Percentiles rank a stretch among this genome's conserved stretches.
Conservation (phyloP, 164 flowering plant species). For the Umbilicus rupestris region DNA sequence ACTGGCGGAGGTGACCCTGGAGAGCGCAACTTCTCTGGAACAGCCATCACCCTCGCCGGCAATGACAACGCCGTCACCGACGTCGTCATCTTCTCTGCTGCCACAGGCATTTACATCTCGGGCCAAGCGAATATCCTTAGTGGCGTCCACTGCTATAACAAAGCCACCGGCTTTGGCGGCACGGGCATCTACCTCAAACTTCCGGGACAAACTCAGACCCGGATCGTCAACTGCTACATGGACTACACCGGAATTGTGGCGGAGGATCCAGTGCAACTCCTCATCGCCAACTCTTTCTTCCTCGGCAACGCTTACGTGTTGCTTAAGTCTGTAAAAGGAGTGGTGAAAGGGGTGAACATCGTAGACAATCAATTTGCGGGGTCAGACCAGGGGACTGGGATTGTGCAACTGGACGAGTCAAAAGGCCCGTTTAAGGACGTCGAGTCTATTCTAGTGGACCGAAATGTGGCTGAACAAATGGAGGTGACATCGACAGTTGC, state of each 20-base stretch:
- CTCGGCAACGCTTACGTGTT: slow-evolving; percentile 64
- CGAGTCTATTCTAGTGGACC: slow-evolving; percentile 66
- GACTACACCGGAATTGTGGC: slow-evolving; percentile 87
- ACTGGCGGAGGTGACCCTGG: slow-evolving; percentile 64
- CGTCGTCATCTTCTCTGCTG: slow-evolving; percentile 71
- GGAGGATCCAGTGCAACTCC: slow-evolving; percentile 86
- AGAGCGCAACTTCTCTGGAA: slow-evolving; percentile 62
- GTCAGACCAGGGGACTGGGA: slow-evolving; percentile 32
- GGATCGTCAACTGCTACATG: slow-evolving; percentile 68
- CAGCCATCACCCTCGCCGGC: slow-evolving; percentile 47
- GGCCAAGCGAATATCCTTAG: slow-evolving; percentile 72
- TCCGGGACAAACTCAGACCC: slow-evolving; percentile 64
- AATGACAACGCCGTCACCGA: slow-evolving; percentile 81
- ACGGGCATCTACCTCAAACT: slow-evolving; percentile 59
- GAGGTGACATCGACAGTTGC: slow-evolving; percentile 50
- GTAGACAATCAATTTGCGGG: slow-evolving; percentile 85
- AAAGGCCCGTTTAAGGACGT: slow-evolving; percentile 37
- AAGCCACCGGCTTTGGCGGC: slow-evolving; percentile 89
- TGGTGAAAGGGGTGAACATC: slow-evolving; percentile 46
- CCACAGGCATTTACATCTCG: slow-evolving; percentile 41
- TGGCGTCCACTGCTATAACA: slow-evolving; percentile 90
- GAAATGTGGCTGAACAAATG: slow-evolving; percentile 65
- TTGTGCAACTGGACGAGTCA: slow-evolving; percentile 64
- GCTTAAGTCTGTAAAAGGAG: slow-evolving; percentile 61
- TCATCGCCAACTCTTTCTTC: slow-evolving; percentile 53